Percentiles rank a stretch among this genome's conserved stretches.
Conservation (phyloP, 768 basidiomycete species). For the Pleurotus tuber-regium region DNA sequence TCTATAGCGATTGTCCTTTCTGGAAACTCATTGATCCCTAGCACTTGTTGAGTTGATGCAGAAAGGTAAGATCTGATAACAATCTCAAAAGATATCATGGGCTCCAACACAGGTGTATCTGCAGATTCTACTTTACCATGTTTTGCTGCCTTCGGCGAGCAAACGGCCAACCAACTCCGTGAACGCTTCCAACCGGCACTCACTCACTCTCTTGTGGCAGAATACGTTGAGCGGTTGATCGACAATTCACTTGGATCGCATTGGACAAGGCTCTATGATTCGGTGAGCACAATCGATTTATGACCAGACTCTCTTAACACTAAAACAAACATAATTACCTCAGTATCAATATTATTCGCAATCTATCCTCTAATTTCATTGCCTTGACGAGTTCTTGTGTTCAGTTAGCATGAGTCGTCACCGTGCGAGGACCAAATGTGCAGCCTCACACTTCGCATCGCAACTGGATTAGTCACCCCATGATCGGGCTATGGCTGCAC, state of each 20-base stretch:
- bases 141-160: constrained; percentile 86
- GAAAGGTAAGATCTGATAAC: constrained; percentile 68
- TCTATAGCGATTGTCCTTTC: background rate
- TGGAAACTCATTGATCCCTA: constrained; percentile 12
- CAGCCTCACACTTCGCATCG: too few species aligned
- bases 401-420: too few species aligned
- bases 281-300: constrained; percentile 45
- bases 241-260: constrained; percentile 88
- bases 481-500: too few species aligned
- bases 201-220: constrained; percentile 80
- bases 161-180: constrained; percentile 83
- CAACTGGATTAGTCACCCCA: too few species aligned
- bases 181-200: constrained; percentile 93
- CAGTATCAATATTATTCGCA: constrained; percentile 96
- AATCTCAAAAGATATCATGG: too few species aligned
- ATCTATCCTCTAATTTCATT: constrained; percentile 56
- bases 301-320: background rate
- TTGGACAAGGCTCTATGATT: constrained; percentile 96
- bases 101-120: constrained; percentile 3
- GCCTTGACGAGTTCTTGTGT: background rate
- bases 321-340: background rate
- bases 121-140: constrained; percentile 88
- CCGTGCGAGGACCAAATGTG: too few species aligned
- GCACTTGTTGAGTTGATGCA: constrained; percentile 96
- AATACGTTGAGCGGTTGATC: constrained; percentile 87